Evolutionary conservation across 2,329 filamentous ascomycete species (phyloP).

Genomic region (Sclerotinia nivalis): DNA sequence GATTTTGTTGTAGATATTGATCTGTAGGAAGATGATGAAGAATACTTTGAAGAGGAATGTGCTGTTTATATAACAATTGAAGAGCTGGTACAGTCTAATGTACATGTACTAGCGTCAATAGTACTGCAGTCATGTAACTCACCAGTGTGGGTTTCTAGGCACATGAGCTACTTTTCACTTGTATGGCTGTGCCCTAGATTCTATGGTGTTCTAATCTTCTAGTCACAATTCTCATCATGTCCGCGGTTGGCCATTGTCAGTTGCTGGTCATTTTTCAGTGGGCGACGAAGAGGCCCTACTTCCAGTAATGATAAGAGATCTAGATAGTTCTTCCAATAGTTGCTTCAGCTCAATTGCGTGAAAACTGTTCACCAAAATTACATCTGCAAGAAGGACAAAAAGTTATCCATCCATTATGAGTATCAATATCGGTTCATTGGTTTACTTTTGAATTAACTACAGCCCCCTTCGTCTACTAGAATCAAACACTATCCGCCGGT

Average conservation of each 20-base stretch:
- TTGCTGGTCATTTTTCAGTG: not conserved
- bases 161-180: too few species aligned
- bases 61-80: not conserved
- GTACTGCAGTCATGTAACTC: not conserved
- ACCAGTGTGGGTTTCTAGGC: not conserved
- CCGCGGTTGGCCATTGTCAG: not conserved
- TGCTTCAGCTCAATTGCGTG: not conserved
- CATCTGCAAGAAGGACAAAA: not conserved
- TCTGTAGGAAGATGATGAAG: not conserved
- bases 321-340: not conserved
- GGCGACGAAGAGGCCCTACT: too few species aligned
- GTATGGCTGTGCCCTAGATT: not conserved
- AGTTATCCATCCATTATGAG: accelerated
- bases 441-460: not conserved
- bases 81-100: not conserved
- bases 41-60: not conserved
- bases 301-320: not conserved
- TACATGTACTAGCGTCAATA: not conserved
- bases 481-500: accelerated
- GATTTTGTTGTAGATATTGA: not conserved
- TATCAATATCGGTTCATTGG: not conserved
- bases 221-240: not conserved
- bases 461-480: not conserved
- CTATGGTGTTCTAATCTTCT: not conserved
- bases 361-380: not conserved